Evolutionary conservation across 106 monocot genomes (phyloP).

Genomic region (Alisma plantagoaquatica): DNA sequence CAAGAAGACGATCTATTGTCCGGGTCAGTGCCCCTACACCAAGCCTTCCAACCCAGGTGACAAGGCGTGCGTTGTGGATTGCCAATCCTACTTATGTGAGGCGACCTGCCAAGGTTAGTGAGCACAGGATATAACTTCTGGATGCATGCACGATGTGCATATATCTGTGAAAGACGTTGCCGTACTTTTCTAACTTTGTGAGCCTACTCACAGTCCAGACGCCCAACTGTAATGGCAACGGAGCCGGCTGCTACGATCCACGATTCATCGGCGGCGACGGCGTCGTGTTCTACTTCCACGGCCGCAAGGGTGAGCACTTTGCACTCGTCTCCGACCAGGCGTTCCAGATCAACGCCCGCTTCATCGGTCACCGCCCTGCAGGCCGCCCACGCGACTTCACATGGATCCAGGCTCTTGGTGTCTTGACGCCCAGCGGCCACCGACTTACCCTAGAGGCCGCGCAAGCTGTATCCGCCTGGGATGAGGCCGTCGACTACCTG

Average conservation of each 20-base stretch:
- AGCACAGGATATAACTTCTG: neutral
- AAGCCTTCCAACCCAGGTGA: neutral
- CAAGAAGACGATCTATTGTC: neutral
- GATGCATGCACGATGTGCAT: neutral
- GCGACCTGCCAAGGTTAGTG: neutral
- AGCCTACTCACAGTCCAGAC: neutral
- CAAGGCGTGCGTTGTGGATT: neutral
- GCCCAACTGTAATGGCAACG: neutral
- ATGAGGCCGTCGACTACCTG: constrained; percentile 35
- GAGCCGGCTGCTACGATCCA: constrained; percentile 22
- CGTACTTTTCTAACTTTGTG: neutral
- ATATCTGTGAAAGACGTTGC: neutral
- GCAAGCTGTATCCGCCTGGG: constrained; percentile 34
- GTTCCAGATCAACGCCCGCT: constrained; percentile 64
- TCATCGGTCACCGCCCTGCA: constrained; percentile 36
- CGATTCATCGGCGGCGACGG: constrained; percentile 58
- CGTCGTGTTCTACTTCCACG: constrained; percentile 55
- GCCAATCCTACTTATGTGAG: neutral
- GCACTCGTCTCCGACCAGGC: constrained; percentile 2
- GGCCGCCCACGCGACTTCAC: constrained; percentile 41
- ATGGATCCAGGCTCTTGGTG: constrained; percentile 34
- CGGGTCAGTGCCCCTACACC: neutral
- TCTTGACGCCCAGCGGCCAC: constrained; percentile 40
- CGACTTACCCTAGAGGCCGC: constrained; percentile 20
- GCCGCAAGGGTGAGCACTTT: constrained; percentile 16